These are phyloP conservation scores for Saccharomycopsis microspora DNA, from an alignment of 805 yeast genomes.

Conservation along the genomic window DNA sequence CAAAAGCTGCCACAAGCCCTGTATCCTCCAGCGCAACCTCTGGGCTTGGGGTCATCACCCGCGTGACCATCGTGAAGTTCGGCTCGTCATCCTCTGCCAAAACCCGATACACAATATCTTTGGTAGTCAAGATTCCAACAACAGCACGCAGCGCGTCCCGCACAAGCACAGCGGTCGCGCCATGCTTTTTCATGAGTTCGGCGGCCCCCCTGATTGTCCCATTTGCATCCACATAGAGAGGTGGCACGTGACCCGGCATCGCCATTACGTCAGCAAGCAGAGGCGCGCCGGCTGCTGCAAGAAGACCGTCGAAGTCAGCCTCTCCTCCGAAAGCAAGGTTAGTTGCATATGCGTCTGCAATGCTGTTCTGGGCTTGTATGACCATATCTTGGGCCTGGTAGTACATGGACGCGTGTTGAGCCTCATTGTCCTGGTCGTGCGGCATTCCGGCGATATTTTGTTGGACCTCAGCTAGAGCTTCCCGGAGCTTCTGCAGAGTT, in stretches of 20 bases:
- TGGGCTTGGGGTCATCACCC: slow-evolving; percentile 36
- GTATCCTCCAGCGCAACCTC: slow-evolving; percentile 30
- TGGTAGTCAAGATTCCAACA: slow-evolving; percentile 35
- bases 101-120: slow-evolving; percentile 33
- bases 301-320: slow-evolving; percentile 27
- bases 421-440: slow-evolving; percentile 13
- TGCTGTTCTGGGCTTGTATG: slow-evolving; percentile 13
- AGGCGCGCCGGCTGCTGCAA: slow-evolving; percentile 32
- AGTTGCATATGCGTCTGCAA: slow-evolving; percentile 11
- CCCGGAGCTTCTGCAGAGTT: slow-evolving; percentile 25
- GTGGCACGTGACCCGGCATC: slow-evolving; percentile 21
- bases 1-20: slow-evolving; percentile 31
- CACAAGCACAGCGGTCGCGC: slow-evolving; percentile 31
- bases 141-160: slow-evolving; percentile 26
- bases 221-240: slow-evolving; percentile 27
- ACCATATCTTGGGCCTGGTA: slow-evolving; percentile 17
- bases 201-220: slow-evolving; percentile 29
- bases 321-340: slow-evolving; percentile 16
- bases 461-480: slow-evolving; percentile 22
- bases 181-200: slow-evolving; percentile 26
- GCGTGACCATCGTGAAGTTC: slow-evolving; percentile 26
- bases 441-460: slow-evolving; percentile 20
- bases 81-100: slow-evolving; percentile 27
- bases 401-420: slow-evolving; percentile 16
- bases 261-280: slow-evolving; percentile 23